Base-by-base conservation (phyloP, 2,329 filamentous ascomycete species). In the Fusarium beomiforme region DNA sequence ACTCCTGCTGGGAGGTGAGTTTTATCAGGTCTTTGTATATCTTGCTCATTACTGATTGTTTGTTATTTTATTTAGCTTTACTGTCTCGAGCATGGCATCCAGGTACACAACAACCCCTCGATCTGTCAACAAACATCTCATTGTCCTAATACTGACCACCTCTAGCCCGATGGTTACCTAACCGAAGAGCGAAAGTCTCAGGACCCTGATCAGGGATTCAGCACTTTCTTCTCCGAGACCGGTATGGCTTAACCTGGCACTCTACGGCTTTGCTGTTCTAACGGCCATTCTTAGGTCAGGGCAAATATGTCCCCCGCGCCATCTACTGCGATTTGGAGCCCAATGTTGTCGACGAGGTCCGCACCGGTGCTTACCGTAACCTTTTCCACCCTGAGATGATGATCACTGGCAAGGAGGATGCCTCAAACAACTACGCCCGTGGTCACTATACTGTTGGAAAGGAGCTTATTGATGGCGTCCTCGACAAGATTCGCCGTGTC, bases 291-390 rank as follows among this genome's bases (percentile, higher is more conserved):
- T 73, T 70, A 98, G 95, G 95, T 81, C 92, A 97, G 87, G 96
- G 96, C 86, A 98, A 98, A 88, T 98, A 98, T 82, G 96, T 99
- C 76, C 96, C 95, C 79, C 94, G 96, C 81, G 96, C 96, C 82
- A 98, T 99, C 87, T 98, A 98, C 91, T 94, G 92, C 88, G 96
- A 99, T 92, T 93, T 99, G 82, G 96, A 99, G 89, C 96, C 96
- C 87, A 98, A 98, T 81, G 96, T 98, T 80, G 92, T 99, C 87
- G 96, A 99, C 81, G 96, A 98, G 88, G 96, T 98, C 86, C 95
- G 96, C 87, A 98, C 95, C 79, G 96, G 96, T 81, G 85, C 94
- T 83, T 99, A 98, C 91, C 93, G 95, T 81, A 92, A 90, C 82
- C 92, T 99, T 75, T 98, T 98, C 91, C 96, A 98, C 88, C 96